A percentile compares a stretch with the other conserved stretches of the same genome.
phyloP scores from a whole-genome alignment of 2,329 filamentous ascomycete species.

The Trichophaea hybrida region DNA sequence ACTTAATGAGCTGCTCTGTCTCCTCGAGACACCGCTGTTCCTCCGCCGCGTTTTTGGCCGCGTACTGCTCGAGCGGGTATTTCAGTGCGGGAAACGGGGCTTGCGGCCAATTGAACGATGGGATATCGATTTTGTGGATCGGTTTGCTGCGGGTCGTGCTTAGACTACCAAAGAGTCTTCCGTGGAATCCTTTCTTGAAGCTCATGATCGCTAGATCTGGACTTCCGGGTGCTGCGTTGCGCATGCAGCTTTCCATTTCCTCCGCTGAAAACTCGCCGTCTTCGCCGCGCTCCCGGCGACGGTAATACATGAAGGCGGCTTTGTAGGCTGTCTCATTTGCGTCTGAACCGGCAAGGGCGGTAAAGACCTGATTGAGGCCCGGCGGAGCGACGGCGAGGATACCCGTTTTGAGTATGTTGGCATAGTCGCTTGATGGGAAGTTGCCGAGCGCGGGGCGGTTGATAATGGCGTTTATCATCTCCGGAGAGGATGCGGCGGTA shows the following conservation, averaged over 20 bases:
- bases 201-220: slow-evolving; percentile 72
- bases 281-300: slow-evolving; percentile 62
- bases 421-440: slow-evolving; percentile 79
- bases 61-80: slow-evolving; percentile 72
- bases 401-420: slow-evolving; percentile 60
- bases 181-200: slow-evolving; percentile 81
- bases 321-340: slow-evolving; percentile 94
- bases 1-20: slow-evolving; percentile 66
- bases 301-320: slow-evolving; percentile 85
- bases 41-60: slow-evolving; percentile 63
- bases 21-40: slow-evolving; percentile 71
- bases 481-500: slow-evolving; percentile 54
- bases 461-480: slow-evolving; percentile 68
- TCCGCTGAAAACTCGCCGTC: slow-evolving; percentile 64
- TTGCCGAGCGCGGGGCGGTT: slow-evolving; percentile 83
- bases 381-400: slow-evolving; percentile 70
- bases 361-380: slow-evolving; percentile 79
- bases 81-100: slow-evolving; percentile 73
- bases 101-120: slow-evolving; percentile 88
- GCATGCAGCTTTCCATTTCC: slow-evolving; percentile 62
- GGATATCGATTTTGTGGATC: slow-evolving; percentile 89
- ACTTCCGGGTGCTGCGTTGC: slow-evolving; percentile 64
- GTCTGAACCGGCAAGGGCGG: slow-evolving; percentile 74
- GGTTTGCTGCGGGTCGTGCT: slow-evolving; percentile 85
- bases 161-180: slow-evolving; percentile 72